phyloP scores from a whole-genome alignment of 2,329 filamentous ascomycete species.

The Sporothrix curviconia region DNA sequence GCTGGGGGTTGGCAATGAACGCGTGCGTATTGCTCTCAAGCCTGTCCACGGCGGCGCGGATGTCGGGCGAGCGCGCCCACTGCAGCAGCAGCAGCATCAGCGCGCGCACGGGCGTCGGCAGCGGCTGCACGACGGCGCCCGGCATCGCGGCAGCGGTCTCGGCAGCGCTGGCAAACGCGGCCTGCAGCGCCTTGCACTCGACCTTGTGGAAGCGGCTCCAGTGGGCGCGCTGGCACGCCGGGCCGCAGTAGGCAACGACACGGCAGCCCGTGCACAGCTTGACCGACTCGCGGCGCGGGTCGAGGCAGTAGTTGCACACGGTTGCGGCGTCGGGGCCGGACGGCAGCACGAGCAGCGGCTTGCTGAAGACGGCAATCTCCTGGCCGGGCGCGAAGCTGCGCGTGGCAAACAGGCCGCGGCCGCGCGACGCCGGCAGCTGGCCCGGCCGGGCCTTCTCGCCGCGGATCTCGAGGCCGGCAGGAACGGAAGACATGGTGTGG shows the following conservation, averaged over 20 bases:
- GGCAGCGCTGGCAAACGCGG: constrained; percentile 26
- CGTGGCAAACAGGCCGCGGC: constrained; percentile 40
- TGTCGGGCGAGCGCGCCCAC: constrained; percentile 16
- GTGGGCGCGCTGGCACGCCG: constrained; percentile 46
- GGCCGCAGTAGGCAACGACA: constrained; percentile 47
- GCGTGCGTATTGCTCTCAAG: constrained; percentile 42
- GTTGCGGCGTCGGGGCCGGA: constrained; percentile 34
- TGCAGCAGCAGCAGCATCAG: constrained; percentile 45
- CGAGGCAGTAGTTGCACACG: constrained; percentile 47
- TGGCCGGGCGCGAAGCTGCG: constrained; percentile 38
- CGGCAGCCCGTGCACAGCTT: constrained; percentile 48
- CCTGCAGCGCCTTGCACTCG: constrained; percentile 45
- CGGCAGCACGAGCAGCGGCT: constrained; percentile 42
- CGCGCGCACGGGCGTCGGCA: constrained; percentile 51
- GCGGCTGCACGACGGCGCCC: constrained; percentile 21
- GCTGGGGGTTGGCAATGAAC: constrained; percentile 29
- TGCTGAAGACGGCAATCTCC: constrained; percentile 39
- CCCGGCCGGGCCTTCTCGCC: constrained; percentile 12
- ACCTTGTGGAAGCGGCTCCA: constrained; percentile 47
- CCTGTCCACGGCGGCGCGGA: constrained; percentile 28
- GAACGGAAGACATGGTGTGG: constrained; percentile 11
- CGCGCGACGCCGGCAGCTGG: constrained; percentile 6
- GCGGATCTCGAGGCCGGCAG: constrained; percentile 19
- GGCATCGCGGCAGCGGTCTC: constrained; percentile 7
- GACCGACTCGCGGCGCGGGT: constrained; percentile 14